These are phyloP conservation scores for Solanum stenotomum DNA, from an alignment of 257 asterid genomes.

Conservation along the genomic window DNA sequence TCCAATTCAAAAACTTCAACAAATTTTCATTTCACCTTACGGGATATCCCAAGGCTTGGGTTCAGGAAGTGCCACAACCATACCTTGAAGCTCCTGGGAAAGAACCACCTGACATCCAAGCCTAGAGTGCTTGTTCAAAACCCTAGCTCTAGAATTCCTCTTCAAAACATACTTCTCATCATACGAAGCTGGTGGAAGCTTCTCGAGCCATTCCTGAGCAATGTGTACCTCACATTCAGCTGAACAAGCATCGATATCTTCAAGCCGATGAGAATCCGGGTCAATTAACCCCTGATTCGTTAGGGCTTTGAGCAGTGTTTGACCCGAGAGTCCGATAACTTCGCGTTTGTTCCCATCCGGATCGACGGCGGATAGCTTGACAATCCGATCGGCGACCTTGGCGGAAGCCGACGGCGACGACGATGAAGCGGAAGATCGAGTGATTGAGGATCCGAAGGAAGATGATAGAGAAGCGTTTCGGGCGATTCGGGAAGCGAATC, in stretches of 20 bases:
- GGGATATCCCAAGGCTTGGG: slow-evolving; percentile 46
- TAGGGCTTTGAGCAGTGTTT: slow-evolving; percentile 77
- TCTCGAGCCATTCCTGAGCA: slow-evolving; percentile 94
- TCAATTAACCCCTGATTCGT: slow-evolving; percentile 67
- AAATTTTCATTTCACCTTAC: slow-evolving; percentile 6
- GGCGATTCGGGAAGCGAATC: slow-evolving; percentile 23
- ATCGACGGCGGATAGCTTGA: slow-evolving; percentile 68
- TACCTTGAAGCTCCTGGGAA: slow-evolving; percentile 35
- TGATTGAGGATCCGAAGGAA: slow-evolving; percentile 11
- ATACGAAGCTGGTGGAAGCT: slow-evolving; percentile 69
- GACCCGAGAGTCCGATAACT: slow-evolving; percentile 57
- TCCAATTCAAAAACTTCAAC: neutral
- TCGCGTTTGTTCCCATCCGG: slow-evolving; percentile 61
- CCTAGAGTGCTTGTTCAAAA: slow-evolving; percentile 36
- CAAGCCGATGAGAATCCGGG: slow-evolving; percentile 86
- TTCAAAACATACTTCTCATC: slow-evolving; percentile 39
- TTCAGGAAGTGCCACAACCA: slow-evolving; percentile 35
- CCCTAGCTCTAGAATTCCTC: slow-evolving; percentile 52
- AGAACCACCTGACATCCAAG: slow-evolving; percentile 43
- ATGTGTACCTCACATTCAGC: slow-evolving; percentile 99
- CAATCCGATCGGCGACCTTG: slow-evolving; percentile 84
- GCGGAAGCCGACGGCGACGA: slow-evolving; percentile 33
- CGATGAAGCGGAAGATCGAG: slow-evolving; percentile 23
- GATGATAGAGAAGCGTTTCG: slow-evolving; percentile 14
- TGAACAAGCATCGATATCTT: slow-evolving; percentile 89